Base-by-base conservation (phyloP, 1,139 yeast species). In the Pichia sp. region DNA sequence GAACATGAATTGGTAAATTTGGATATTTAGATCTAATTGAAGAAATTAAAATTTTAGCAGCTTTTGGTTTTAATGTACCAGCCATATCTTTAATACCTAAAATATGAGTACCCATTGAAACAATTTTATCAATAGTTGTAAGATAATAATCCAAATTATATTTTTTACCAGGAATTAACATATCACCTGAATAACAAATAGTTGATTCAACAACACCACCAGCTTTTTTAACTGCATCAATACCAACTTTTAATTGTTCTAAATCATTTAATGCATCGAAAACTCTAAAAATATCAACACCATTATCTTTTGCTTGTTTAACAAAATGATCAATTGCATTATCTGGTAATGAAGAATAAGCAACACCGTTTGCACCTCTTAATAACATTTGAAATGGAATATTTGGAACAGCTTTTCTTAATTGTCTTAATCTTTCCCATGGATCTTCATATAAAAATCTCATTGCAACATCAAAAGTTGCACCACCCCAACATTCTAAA, bases 401-500 rank as follows among this genome's bases (percentile, higher is more conserved):
- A 73, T 92, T 94, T 64, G 99, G 99, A 52, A 94, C 98, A 51
- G 85, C 78, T 62, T 78, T 78, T 70, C 98, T 81, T 67, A 92
- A 75, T 68, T 81, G 77, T 70, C 96, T 82, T 66, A 92, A 78
- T 70, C 99, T 82, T 52, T 79, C 95, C 99, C 99, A 92, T 58
- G 99, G 99, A 67, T 90, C 97, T 75, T 92, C 99, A 68, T 90
- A 90, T 63, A 92, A 77, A 76, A 94, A 94, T 70, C 98, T 81
- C 97, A 92, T 90, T 53, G 96, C 86, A 49, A 92, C 98, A 66
- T 92, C 99, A 64, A 92, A 92, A 34, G 99, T 92, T 50, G 99
- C 98, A 71, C 99, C 99, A 71, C 99, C 99, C 99, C 99, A 92
- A 74, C 97, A 92, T 73, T 92, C 99, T 49, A 92, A 75, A 18